Conservation (phyloP, 805 yeast species). For the Nakazawaea holstii region DNA sequence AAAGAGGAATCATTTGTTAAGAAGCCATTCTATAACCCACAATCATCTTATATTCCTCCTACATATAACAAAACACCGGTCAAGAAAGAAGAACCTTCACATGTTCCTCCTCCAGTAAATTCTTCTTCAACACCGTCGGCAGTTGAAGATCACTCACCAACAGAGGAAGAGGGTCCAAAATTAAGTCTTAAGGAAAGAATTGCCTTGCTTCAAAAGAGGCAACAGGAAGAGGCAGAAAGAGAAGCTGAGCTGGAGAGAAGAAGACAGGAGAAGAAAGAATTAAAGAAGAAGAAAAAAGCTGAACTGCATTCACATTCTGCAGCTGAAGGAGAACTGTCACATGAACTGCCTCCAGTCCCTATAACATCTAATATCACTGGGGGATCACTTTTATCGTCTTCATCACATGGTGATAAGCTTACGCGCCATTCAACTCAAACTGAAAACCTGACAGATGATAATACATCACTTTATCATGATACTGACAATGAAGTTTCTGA, state of each 20-base stretch:
- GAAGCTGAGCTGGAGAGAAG: constrained; percentile 51
- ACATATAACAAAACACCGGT: constrained; percentile 17
- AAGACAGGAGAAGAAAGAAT: constrained; percentile 45
- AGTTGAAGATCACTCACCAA: constrained; percentile 20
- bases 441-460: too few species aligned
- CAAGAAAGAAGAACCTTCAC: constrained; percentile 13
- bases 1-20: constrained; percentile 44
- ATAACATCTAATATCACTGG: constrained; percentile 1
- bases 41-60: constrained; percentile 55
- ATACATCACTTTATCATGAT: too few species aligned
- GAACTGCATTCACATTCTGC: neutral
- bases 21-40: constrained; percentile 50
- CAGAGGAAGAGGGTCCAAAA: constrained; percentile 61
- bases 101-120: constrained; percentile 20
- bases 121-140: constrained; percentile 18
- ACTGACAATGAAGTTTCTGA: too few species aligned
- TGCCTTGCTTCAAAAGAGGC: constrained; percentile 75
- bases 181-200: constrained; percentile 84
- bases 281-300: constrained; percentile 21
- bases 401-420: neutral
- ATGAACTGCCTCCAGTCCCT: neutral
- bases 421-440: too few species aligned
- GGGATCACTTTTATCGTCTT: neutral
- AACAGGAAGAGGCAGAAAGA: constrained; percentile 71
- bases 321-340: neutral